A percentile compares a stretch with the other conserved stretches of the same genome.
Conservation (phyloP, 768 basidiomycete genomes). For the Leccinum obscurum region DNA sequence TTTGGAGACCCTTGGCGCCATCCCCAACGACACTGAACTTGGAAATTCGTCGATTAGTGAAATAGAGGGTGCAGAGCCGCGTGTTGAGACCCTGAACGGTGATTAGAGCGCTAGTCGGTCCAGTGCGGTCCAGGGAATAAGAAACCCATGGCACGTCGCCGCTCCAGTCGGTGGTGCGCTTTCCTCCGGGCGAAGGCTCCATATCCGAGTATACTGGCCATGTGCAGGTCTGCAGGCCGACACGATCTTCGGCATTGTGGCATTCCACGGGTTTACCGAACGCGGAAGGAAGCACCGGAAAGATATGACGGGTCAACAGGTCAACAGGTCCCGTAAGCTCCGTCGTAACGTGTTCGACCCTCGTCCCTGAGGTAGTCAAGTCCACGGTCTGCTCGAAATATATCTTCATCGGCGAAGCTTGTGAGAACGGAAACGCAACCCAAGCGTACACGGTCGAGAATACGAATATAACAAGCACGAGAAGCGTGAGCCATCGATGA, state of each 20-base stretch:
- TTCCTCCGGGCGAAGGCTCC: constrained; percentile 41
- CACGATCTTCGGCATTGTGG: constrained; percentile 20
- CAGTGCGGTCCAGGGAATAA: constrained; percentile 41
- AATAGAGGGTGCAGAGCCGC: constrained; percentile 60
- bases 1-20: constrained; percentile 38
- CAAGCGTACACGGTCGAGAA: constrained; percentile 44
- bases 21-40: constrained; percentile 41
- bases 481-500: constrained; percentile 38
- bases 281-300: constrained; percentile 55
- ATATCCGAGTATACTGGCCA: constrained; percentile 44
- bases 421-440: constrained; percentile 62
- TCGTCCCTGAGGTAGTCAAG: constrained; percentile 34
- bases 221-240: constrained; percentile 46
- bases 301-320: constrained; percentile 44
- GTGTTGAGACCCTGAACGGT: constrained; percentile 57
- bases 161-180: neutral
- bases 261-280: constrained; percentile 38
- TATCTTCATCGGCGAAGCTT: constrained; percentile 61
- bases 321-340: constrained; percentile 43
- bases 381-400: constrained; percentile 67
- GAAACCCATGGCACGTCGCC: constrained; percentile 42
- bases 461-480: constrained; percentile 43
- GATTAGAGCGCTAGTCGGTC: constrained; percentile 47
- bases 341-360: constrained; percentile 39
- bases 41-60: constrained; percentile 47